Evolutionary conservation across 176 grass and related monocot species (phyloP).

Genomic region (Oryza officinalis): DNA sequence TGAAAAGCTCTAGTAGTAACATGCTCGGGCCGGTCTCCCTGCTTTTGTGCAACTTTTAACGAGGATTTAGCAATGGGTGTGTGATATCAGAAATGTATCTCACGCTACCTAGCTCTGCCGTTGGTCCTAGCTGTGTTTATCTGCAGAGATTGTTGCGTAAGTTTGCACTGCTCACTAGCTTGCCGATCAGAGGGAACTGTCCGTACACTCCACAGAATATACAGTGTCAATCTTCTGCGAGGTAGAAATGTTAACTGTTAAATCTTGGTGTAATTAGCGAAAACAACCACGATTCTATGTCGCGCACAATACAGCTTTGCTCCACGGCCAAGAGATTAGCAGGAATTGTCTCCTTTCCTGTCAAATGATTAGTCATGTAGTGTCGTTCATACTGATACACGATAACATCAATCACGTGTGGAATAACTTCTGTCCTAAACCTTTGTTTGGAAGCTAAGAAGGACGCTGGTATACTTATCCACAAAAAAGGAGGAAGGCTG

Average conservation of each 20-base stretch:
- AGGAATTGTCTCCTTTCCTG: too few relatives aligned
- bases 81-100: conserved; percentile 4
- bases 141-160: not conserved
- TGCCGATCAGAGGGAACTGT: not conserved
- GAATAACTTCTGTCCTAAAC: conserved; percentile 18
- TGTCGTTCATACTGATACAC: not conserved
- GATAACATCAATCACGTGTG: not conserved
- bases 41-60: not conserved
- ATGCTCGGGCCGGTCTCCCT: not conserved
- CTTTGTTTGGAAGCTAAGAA: conserved; percentile 57
- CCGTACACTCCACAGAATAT: not conserved
- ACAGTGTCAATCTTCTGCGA: not conserved
- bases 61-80: not conserved
- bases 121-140: not conserved
- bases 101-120: not conserved
- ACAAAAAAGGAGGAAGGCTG: not conserved
- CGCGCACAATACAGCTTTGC: not conserved
- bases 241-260: not conserved
- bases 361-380: not conserved
- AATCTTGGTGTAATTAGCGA: not conserved
- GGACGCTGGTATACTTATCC: conserved; percentile 38
- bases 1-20: conserved; percentile 4
- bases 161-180: not conserved
- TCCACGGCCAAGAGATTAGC: not conserved
- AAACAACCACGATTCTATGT: not conserved